Base-by-base conservation (phyloP, 345 rosid genomes). In the Firmiana major region DNA sequence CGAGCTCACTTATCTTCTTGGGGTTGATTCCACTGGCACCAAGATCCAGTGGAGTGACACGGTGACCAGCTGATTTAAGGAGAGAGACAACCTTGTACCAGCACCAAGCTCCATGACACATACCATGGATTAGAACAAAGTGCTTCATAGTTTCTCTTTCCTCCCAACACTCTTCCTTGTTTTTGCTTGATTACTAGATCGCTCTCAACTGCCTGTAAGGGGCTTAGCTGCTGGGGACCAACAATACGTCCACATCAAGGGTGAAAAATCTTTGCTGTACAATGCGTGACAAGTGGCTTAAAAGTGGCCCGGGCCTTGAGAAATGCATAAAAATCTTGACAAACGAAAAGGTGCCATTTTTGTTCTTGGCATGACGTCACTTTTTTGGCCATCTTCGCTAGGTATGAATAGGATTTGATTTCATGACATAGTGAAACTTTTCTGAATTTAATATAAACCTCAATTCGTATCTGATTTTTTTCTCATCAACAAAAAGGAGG, bases 61-160 rank as follows among this genome's bases (percentile, higher is more conserved):
- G 58, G 75, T 79, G 81, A 36, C 86, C 87, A 0, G 81, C 66
- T 0, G 81, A 68, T 64, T 69, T 55, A 16, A 86, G 84, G 63
- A 55, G 58, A 2, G 79, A 24, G 24, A 7, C 49, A 10, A 80
- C 58, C 81, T 74, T 59, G 80, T 80, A 79, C 89, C 84, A 84
- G 48, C 77, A 71, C 86, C 87, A 79, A 7, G 85, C 86, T n/a
- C 86, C 85, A n/a, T 62, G 75, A 65, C 86, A 80, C 0, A 75
- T 28, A 3, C 84, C 81, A 42, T 84, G 86, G 26, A 84, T 75
- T 11, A 84, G n/a, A 42, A 83, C 82, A 12, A 81, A 77, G 17
- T 81, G 84, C 55, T 53, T 19, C 58, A 13, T 53, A 51, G 55
- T 17, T 51, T 17, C 22, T n/a, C 0, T 3, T 51, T 51, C 19